Base-by-base conservation (phyloP, 2,329 filamentous ascomycete genomes). In the Helicocarpus griseus region DNA sequence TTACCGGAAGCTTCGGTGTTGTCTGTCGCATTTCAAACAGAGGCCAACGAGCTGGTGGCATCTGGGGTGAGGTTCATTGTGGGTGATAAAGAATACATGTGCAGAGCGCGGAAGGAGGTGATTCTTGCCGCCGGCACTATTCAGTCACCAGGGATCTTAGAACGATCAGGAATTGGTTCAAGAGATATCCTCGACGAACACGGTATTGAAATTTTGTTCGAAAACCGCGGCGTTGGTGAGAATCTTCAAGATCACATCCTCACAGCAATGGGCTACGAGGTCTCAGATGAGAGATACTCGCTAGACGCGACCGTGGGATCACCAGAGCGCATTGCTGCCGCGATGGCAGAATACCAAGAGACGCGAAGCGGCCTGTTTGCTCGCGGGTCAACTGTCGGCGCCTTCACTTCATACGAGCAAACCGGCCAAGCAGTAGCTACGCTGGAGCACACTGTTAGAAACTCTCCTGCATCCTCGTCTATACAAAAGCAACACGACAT, bases 111-210 rank as follows among this genome's bases (percentile, higher is more conserved):
- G 5, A 70, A 69, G 44, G 72, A 76, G 56, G 72, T 78, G 28
- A 76, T 78, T 53, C 53, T 78, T 5, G 65, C 73, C 2, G 75
- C 69, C 26, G 76, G 76, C 24, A 61, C 72, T 1, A 60, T 75
- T 13, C 63, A 75, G 50, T 66, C 62, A 4, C 73, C 73, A 4
- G 63, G 66, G 19, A 69, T 76, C 40, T 63, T 76, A 0, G 73
- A 76, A 67, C 67, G 71, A 50, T 73, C 71, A 0, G 73, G 73
- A 2, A 70, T 76, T 43, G 73, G 73, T 0, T 68, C 69, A 1
- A 51, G 54, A 2, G 58, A 60, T 1, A 60, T 69, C 14, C 64
- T 75, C 1, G 50, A 63, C 28, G 54, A 64, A 26, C 63, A 65
- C 49, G 57, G 56, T 2, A 69, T 74, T 44, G 63, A 68, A 0